Percentiles rank a stretch among this genome's conserved stretches.
Conservation (phyloP, 495 filamentous ascomycete species). For the Neurospora sp. region DNA sequence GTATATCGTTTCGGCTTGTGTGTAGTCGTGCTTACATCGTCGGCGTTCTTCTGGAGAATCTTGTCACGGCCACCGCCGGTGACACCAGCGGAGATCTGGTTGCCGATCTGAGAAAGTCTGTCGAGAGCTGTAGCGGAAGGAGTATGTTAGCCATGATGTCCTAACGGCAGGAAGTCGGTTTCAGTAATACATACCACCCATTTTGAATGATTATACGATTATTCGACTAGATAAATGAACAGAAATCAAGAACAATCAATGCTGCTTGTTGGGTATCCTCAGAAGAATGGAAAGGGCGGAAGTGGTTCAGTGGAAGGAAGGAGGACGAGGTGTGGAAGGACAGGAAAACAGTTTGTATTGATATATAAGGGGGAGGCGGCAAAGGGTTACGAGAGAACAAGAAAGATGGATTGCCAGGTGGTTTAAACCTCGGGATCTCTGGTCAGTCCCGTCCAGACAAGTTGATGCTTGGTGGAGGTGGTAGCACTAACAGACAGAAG, state of each 20-base stretch:
- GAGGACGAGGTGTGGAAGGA: background rate
- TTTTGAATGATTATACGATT: slow-evolving; percentile 10
- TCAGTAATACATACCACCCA: slow-evolving; percentile 21
- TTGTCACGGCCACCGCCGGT: slow-evolving; percentile 30
- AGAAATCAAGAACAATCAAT: background rate
- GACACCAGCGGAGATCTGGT: slow-evolving; percentile 32
- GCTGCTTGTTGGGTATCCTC: background rate
- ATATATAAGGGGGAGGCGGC: background rate
- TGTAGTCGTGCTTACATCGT: slow-evolving; percentile 33
- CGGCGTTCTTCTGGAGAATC: slow-evolving; percentile 40
- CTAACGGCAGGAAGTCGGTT: background rate
- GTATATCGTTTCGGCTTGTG: background rate
- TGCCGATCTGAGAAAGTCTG: slow-evolving; percentile 34
- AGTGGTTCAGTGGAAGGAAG: background rate
- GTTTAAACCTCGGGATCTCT: background rate
- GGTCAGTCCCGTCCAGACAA: no score
- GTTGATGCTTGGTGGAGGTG: background rate
- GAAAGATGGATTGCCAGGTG: background rate
- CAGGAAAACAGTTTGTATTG: background rate
- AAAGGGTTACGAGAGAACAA: background rate
- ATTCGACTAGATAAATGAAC: background rate
- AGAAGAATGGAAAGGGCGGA: background rate
- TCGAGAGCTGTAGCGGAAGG: slow-evolving; percentile 26
- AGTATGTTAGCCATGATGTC: slow-evolving; percentile 3
- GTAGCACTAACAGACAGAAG: background rate